Evolutionary conservation across 495 filamentous ascomycete species (phyloP), one percentile per base, ranked within the genome.

Genomic region (Talaromyces borbonicus): DNA sequence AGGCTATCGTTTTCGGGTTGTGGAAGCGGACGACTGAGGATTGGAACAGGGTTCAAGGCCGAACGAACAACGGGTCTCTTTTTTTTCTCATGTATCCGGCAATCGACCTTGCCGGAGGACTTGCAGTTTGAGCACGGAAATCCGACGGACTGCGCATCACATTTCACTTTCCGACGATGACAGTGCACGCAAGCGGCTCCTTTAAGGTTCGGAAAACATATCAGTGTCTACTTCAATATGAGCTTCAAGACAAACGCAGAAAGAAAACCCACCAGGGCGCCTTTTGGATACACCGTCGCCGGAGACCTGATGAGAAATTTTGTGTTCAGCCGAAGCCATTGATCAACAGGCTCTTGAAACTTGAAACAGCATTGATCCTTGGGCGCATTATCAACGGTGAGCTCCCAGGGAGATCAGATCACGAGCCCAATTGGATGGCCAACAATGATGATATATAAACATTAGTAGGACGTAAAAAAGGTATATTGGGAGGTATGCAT

Each of bases 121-220:
- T 65, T 66, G 50, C 68, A 72, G 48, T 72, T 70, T 27, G 66
- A 65, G 48, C 68, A 72, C 4, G 68, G 68, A 2, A 65, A 49
- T 31, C 68, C 68, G 38, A 72, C 67, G 11, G 61, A 24, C 40
- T 67, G 66, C 32, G 68, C 66, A 56, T 72, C 68, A 43, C 68
- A 72, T 52, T 66, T 67, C 41, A 72, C 67, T 54, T 72, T 72
- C 48, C 68, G 67, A 43, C 68, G 65, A 55, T 72, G 68, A 38
- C 68, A 72, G 49, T 72, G 68, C 25, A 70, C 53, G 39, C 68
- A 72, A 36, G 68, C 68, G 5, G 66, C 66, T 42, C 20, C 33
- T 31, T 30, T n/a, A 3, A 44, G 23, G 8, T 33, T 25, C 22
- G 38, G 41, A 46, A 12, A 24, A 11, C 12, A 29, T 16, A 39